Evolutionary conservation across 129 eudicot species (phyloP).

Genomic region (Glebionis coronaria): DNA sequence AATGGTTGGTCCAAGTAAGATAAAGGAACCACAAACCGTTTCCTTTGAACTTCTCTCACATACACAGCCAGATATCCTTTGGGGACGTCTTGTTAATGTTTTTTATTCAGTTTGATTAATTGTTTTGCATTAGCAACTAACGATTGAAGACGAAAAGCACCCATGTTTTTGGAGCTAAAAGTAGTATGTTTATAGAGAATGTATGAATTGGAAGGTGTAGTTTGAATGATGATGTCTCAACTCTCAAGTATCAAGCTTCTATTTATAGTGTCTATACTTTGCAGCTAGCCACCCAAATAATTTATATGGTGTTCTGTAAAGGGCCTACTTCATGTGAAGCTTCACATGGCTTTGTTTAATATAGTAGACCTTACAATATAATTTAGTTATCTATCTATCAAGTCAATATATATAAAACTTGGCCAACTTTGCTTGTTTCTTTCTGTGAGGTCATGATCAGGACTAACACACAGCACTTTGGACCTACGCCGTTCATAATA

Average conservation of each 20-base stretch:
- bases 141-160: slow-evolving; percentile 25
- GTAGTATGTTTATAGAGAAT: slow-evolving; percentile 7
- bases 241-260: neutral
- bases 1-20: slow-evolving; percentile 39
- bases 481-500: neutral
- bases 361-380: slow-evolving; percentile 3
- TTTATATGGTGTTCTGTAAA: neutral
- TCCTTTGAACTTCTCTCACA: slow-evolving; percentile 44
- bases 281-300: slow-evolving; percentile 12
- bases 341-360: slow-evolving; percentile 32
- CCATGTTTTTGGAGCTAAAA: slow-evolving; percentile 16
- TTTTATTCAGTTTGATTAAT: slow-evolving; percentile 22
- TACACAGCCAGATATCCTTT: slow-evolving; percentile 55
- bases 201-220: neutral
- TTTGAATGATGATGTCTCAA: neutral
- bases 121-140: slow-evolving; percentile 30
- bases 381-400: slow-evolving; percentile 14
- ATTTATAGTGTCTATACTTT: slow-evolving; percentile 2
- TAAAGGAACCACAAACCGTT: slow-evolving; percentile 39
- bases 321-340: slow-evolving; percentile 30
- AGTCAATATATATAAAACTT: neutral
- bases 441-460: slow-evolving; percentile 16
- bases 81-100: slow-evolving; percentile 32
- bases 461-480: neutral
- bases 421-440: slow-evolving; percentile 32